Evolutionary conservation across 345 rosid species (phyloP), one percentile per base, ranked within the genome.

Genomic region (Citrus medica): DNA sequence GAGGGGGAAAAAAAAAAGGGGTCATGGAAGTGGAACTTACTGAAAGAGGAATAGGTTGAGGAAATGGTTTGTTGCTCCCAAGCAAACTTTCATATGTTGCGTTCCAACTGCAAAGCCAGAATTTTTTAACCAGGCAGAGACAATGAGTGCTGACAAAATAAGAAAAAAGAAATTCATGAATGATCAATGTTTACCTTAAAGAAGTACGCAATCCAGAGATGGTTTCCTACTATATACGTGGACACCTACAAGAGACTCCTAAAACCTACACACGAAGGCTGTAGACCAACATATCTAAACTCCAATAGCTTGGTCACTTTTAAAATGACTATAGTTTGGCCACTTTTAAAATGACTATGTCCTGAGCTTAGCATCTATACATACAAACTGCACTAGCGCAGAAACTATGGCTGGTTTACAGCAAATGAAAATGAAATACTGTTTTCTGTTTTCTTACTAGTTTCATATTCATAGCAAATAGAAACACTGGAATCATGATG

Each of bases 41-140:
- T n/a, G 87, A 66, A 56, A 93, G 97, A 75, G 97, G 97, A 76
- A 93, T 84, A 13, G 91, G 93, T 73, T 85, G 91, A 25, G 93
- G 91, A 79, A 93, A 93, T 12, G 92, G 89, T 86, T 90, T 93
- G 88, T 90, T 93, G 89, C 91, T 93, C 77, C 97, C 94, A 5
- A 93, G 90, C 77, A 93, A 89, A 85, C 81, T 88, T 69, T 91
- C 97, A 70, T 90, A 93, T 3, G 95, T 76, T 17, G 87, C 86
- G 21, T 93, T 86, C 93, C 93, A 93, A 87, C 97, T 93, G 90
- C 92, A 86, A 80, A 86, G 78, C 82, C 81, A 79, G 76, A 74
- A 84, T 76, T 75, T 76, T 79, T 80, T 81, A 84, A 84, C 81
- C 85, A 80, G 51, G 83, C 65, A 79, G 64, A 74, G 76, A 79